Conservation (phyloP, 495 filamentous ascomycete species). For the Aspergillus nidulans region DNA sequence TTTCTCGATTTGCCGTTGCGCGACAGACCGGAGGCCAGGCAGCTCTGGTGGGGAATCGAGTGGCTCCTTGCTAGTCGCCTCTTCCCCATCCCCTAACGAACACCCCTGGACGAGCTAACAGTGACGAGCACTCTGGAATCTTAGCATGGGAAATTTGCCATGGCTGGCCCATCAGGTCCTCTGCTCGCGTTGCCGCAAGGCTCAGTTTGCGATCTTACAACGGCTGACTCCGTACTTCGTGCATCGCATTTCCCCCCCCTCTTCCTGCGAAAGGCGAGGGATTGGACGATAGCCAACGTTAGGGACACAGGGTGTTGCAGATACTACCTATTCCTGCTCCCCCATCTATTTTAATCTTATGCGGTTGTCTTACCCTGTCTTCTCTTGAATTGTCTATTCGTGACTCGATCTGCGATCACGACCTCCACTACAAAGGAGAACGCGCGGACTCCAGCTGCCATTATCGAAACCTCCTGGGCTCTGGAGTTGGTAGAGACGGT, state of each 20-base stretch:
- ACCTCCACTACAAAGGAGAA: not conserved
- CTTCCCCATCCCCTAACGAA: constrained; percentile 40
- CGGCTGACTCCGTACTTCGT: constrained; percentile 1
- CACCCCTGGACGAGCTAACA: constrained; percentile 31
- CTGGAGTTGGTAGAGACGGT: not conserved
- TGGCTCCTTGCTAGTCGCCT: constrained; percentile 35
- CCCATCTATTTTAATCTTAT: constrained; percentile 1
- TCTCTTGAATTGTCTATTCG: not conserved
- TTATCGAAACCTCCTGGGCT: not conserved
- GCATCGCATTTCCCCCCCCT: constrained; percentile 7
- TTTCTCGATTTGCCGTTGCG: constrained; percentile 4
- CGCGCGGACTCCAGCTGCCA: not conserved
- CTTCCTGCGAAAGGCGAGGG: constrained; percentile 14
- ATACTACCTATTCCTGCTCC: constrained; percentile 1
- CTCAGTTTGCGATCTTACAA: constrained; percentile 15
- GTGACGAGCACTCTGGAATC: constrained; percentile 7
- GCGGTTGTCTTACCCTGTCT: not conserved
- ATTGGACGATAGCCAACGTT: constrained; percentile 10
- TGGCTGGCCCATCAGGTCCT: constrained; percentile 18
- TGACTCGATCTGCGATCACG: not conserved
- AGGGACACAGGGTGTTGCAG: constrained; percentile 4
- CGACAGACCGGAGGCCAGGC: constrained; percentile 23
- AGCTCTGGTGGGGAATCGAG: constrained; percentile 31
- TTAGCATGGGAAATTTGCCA: constrained; percentile 17
- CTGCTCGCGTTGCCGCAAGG: constrained; percentile 8